Conservation (phyloP, 1,284 basidiomycete species). For the Rhodotorula glutinis region DNA sequence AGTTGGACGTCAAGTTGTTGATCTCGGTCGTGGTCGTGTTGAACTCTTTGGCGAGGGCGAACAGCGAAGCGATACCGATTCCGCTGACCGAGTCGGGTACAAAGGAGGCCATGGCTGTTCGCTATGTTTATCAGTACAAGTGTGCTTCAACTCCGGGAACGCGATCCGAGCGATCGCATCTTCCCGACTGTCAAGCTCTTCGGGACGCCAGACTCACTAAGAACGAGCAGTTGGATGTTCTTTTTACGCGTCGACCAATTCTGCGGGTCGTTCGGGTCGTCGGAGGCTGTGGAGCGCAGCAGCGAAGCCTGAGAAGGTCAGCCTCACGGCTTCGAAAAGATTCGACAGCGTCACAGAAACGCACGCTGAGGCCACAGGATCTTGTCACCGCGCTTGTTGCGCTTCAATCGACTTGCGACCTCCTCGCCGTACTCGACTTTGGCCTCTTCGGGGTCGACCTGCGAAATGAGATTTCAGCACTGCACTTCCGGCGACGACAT, state of each 20-base stretch:
- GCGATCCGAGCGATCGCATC: no score
- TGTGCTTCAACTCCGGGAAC: no score
- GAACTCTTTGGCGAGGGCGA: conserved; percentile 59
- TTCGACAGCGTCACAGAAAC: neutral
- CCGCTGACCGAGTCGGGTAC: conserved; percentile 41
- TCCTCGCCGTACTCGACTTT: conserved; percentile 32
- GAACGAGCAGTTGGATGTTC: conserved; percentile 36
- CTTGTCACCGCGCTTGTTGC: conserved; percentile 54
- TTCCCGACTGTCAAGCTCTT: no score
- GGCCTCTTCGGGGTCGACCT: conserved; percentile 38
- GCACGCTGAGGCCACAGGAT: conserved; percentile 63
- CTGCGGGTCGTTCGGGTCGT: conserved; percentile 63
- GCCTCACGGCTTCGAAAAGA: no score
- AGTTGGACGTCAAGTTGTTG: conserved; percentile 55
- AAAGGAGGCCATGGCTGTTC: conserved; percentile 37
- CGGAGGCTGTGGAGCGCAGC: conserved; percentile 39
- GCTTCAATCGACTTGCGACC: conserved; percentile 56
- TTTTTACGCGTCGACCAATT: conserved; percentile 49
- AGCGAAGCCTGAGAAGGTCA: neutral
- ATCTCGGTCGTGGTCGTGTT: conserved; percentile 60
- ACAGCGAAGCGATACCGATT: conserved; percentile 52
- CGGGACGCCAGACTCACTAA: conserved; percentile 19
- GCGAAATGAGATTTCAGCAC: conserved; percentile 7
- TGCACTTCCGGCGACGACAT: neutral
- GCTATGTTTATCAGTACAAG: no score